phyloP scores from a whole-genome alignment of 306 rosid species.

The Datisca glomerata region DNA sequence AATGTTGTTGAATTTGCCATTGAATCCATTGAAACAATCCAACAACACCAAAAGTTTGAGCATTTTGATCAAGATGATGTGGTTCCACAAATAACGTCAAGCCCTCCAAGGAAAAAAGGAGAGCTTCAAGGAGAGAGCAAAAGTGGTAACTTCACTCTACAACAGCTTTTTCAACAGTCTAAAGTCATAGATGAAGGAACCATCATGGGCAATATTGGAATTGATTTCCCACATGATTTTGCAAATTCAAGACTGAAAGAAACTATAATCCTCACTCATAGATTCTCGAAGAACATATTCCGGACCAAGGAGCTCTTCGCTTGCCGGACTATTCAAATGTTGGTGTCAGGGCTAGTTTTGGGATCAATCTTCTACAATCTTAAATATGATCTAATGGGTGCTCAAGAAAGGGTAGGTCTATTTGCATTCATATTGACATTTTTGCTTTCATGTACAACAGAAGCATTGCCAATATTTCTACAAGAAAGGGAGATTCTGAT shows the following conservation, averaged over 20 bases:
- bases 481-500: constrained; percentile 90
- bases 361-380: constrained; percentile 82
- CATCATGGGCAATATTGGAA: constrained; percentile 18
- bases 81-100: no score
- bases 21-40: constrained; percentile 60
- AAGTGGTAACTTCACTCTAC: constrained; percentile 56
- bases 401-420: constrained; percentile 69
- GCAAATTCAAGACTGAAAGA: constrained; percentile 71
- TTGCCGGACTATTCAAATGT: constrained; percentile 83
- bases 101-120: no score
- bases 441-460: constrained; percentile 68
- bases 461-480: constrained; percentile 82
- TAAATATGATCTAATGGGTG: constrained; percentile 51
- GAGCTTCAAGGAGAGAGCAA: constrained; percentile 20
- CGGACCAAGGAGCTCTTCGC: constrained; percentile 86
- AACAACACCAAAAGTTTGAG: constrained; percentile 22
- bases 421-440: constrained; percentile 83
- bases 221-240: constrained; percentile 31
- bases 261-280: constrained; percentile 70
- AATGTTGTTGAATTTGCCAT: constrained; percentile 80
- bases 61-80: no score
- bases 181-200: constrained; percentile 53
- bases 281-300: constrained; percentile 77
- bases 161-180: constrained; percentile 80
- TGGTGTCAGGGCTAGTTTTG: constrained; percentile 60